These are phyloP conservation scores for Plenodomus lindquistii DNA, from an alignment of 2,329 filamentous ascomycete genomes.

Conservation along the genomic window DNA sequence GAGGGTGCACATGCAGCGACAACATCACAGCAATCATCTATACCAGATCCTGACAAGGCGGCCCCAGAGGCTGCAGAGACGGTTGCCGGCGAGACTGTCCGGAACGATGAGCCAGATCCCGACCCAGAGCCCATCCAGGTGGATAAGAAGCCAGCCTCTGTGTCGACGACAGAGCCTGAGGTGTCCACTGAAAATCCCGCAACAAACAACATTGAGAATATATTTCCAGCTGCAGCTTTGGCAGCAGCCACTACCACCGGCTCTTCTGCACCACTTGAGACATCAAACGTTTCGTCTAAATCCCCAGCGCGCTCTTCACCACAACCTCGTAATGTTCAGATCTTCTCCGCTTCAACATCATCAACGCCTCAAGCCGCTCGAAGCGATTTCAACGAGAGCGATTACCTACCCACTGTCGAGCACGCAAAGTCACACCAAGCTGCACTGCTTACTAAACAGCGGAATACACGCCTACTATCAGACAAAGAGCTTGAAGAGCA, in stretches of 20 bases:
- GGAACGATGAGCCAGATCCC: slow-evolving; percentile 26
- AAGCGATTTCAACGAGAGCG: slow-evolving; percentile 67
- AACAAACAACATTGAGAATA: slow-evolving; percentile 17
- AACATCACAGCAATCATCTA: slow-evolving; percentile 31
- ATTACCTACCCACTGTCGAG: slow-evolving; percentile 75
- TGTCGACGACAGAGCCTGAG: slow-evolving; percentile 14
- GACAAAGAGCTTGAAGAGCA: slow-evolving; percentile 79
- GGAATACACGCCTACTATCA: slow-evolving; percentile 78
- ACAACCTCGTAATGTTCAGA: slow-evolving; percentile 58
- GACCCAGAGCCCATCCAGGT: slow-evolving; percentile 34
- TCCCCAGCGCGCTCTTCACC: slow-evolving; percentile 18
- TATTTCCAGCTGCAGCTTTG: slow-evolving; percentile 20
- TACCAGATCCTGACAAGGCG: slow-evolving; percentile 23
- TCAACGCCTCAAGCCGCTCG: slow-evolving; percentile 75
- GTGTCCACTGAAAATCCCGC: slow-evolving; percentile 20
- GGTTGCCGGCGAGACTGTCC: slow-evolving; percentile 30
- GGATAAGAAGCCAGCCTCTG: slow-evolving; percentile 21
- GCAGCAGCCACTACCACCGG: slow-evolving; percentile 26
- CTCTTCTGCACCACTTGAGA: slow-evolving; percentile 16
- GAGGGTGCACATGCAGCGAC: slow-evolving; percentile 34
- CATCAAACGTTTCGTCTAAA: neutral
- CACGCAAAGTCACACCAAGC: slow-evolving; percentile 77
- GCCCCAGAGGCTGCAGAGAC: slow-evolving; percentile 29
- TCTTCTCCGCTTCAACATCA: slow-evolving; percentile 79
- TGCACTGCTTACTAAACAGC: slow-evolving; percentile 62